Base-by-base conservation (phyloP, 2,329 filamentous ascomycete genomes). In the Dendrostoma leiphaemia region DNA sequence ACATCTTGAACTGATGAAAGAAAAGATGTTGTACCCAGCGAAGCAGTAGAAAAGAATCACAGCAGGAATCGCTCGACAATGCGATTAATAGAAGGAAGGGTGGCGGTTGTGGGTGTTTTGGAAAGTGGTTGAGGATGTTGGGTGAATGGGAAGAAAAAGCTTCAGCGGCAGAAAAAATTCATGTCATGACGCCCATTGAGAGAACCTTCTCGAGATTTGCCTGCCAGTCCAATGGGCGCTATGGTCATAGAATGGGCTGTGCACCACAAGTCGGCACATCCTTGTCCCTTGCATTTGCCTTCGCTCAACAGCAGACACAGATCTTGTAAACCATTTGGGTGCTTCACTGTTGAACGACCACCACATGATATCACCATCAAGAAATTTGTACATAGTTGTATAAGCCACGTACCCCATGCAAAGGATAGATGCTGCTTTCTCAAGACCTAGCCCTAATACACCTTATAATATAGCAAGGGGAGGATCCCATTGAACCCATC, bases 1-100 rank as follows among this genome's bases (percentile, higher is more conserved):
- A 73, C 88, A 91, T 90, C 71, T 75, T 86, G 77, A 68, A 65
- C 64, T 65, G 65, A 63, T 62, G 65, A 59, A 60, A 61, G 63
- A 60, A 9, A 60, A 64, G 61, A 62, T 65, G 63, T 65, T 63
- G 64, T 65, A 68, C 41, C 26, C 64, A 64, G 66, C 60, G 61
- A 62, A 63, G 64, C 66, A 62, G 62, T 67, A 70, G 64, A 63
- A 67, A 62, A 63, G 54, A 61, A 59, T 57, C 62, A 57, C 49
- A 60, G 58, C 48, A 63, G 55, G 64, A 69, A 44, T 56, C 24
- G 44, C 29, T 28, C 9, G 7, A 26, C 26, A 40, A 35, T 43
- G 53, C 40, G 53, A 37, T 31, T 34, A 60, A 54, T n/a, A 52
- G 56, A 59, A 57, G 58, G 61, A 58, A 63, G 50, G 61, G 61